Conservation (phyloP, 805 yeast species). For the Barnettozyma siamensis region DNA sequence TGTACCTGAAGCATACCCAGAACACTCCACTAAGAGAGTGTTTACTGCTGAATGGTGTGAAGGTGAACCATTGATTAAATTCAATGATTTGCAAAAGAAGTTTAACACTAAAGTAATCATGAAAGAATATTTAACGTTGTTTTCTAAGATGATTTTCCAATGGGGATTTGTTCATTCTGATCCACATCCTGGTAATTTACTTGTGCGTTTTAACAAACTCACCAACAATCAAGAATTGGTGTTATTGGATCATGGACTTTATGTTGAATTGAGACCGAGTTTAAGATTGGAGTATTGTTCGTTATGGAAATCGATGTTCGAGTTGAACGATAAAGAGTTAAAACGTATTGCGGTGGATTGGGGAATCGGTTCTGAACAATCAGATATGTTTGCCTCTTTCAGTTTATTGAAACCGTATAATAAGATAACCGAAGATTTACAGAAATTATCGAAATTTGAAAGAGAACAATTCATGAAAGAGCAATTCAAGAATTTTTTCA, state of each 20-base stretch:
- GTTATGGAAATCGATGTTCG: slow-evolving; percentile 60
- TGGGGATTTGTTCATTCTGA: slow-evolving; percentile 66
- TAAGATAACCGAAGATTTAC: slow-evolving; percentile 23
- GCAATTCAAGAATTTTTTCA: slow-evolving; percentile 48
- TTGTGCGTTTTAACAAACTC: slow-evolving; percentile 38
- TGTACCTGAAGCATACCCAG: slow-evolving; percentile 48
- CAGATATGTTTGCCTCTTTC: slow-evolving; percentile 56
- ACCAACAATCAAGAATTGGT: slow-evolving; percentile 47
- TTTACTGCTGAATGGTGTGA: slow-evolving; percentile 73
- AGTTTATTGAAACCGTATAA: slow-evolving; percentile 44
- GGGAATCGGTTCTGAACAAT: slow-evolving; percentile 59
- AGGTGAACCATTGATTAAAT: slow-evolving; percentile 52
- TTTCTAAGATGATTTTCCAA: slow-evolving; percentile 50
- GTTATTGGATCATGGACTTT: slow-evolving; percentile 70
- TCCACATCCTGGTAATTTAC: slow-evolving; percentile 77
- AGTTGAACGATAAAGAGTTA: slow-evolving; percentile 43
- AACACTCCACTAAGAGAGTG: slow-evolving; percentile 43
- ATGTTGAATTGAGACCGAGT: slow-evolving; percentile 44
- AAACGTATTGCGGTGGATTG: slow-evolving; percentile 45
- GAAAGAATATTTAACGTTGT: slow-evolving; percentile 42
- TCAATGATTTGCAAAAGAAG: slow-evolving; percentile 34
- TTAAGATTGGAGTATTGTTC: slow-evolving; percentile 52
- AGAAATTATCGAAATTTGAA: slow-evolving; percentile 32
- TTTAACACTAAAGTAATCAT: slow-evolving; percentile 36
- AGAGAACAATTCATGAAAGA: slow-evolving; percentile 38